Evolutionary conservation across 768 basidiomycete species (phyloP).

Genomic region (Kwoniella dendrophila): DNA sequence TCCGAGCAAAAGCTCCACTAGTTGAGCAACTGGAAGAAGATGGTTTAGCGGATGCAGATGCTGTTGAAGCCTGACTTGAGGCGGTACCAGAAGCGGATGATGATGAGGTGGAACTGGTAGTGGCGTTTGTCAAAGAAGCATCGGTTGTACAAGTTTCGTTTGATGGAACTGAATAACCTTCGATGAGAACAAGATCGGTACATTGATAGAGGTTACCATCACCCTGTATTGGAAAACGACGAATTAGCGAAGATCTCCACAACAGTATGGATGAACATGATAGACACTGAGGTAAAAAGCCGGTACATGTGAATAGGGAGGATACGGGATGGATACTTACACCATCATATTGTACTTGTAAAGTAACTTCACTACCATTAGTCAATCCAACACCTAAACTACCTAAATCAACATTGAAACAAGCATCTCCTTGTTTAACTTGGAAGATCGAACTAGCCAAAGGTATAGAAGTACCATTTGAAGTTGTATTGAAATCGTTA

Average conservation of each 20-base stretch:
- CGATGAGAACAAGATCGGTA: slow-evolving; percentile 73
- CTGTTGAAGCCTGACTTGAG: neutral
- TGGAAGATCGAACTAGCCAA: slow-evolving; percentile 41
- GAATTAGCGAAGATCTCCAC: neutral
- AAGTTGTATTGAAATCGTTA: slow-evolving; percentile 63
- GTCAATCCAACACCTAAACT: slow-evolving; percentile 61
- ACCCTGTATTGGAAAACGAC: slow-evolving; percentile 56
- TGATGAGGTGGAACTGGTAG: neutral
- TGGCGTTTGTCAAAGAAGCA: slow-evolving; percentile 13
- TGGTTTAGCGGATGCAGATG: neutral
- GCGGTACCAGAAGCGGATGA: neutral
- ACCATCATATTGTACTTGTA: slow-evolving; percentile 59
- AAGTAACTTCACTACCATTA: slow-evolving; percentile 72
- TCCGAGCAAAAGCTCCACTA: slow-evolving; percentile 12
- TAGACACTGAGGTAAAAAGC: neutral
- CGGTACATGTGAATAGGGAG: neutral
- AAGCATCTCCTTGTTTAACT: slow-evolving; percentile 63
- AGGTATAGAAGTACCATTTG: slow-evolving; percentile 41
- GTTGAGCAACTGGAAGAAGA: neutral
- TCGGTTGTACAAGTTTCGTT: slow-evolving; percentile 51
- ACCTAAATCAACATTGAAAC: slow-evolving; percentile 69
- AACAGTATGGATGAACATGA: slow-evolving; percentile 2
- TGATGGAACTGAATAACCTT: slow-evolving; percentile 61
- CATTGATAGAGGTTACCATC: slow-evolving; percentile 77
- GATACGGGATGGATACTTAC: slow-evolving; percentile 29